These are phyloP conservation scores for Sicyos edulis DNA, from an alignment of 306 rosid species.

Conservation along the genomic window DNA sequence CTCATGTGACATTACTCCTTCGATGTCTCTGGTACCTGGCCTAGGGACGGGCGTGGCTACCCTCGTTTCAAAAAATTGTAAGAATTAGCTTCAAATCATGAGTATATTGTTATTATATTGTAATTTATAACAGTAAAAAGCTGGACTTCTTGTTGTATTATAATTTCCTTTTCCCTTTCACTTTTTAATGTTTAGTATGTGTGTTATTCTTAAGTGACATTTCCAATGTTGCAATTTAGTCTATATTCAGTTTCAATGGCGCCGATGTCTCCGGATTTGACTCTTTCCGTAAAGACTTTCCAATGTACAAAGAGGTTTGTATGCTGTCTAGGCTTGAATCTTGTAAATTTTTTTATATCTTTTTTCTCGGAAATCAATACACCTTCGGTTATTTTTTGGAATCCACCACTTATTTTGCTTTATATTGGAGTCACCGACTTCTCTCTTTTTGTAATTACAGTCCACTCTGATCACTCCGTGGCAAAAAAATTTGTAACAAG, in stretches of 20 bases:
- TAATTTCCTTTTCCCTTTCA: slow-evolving; percentile 1
- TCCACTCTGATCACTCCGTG: too few species aligned
- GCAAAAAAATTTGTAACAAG: too few species aligned
- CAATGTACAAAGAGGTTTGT: slow-evolving; percentile 74
- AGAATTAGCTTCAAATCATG: neutral
- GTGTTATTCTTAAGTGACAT: slow-evolving; percentile 24
- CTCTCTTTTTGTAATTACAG: too few species aligned
- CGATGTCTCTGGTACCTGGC: too few species aligned
- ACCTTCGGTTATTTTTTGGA: too few species aligned
- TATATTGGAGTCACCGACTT: too few species aligned
- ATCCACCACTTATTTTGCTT: too few species aligned
- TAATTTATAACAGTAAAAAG: neutral
- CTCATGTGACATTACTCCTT: too few species aligned
- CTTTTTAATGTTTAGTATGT: slow-evolving; percentile 10
- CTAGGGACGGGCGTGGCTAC: too few species aligned
- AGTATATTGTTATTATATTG: slow-evolving; percentile 5
- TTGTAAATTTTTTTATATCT: neutral
- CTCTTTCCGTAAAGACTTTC: slow-evolving; percentile 75
- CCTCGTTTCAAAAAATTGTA: too few species aligned
- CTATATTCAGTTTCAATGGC: slow-evolving; percentile 97
- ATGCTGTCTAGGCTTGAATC: slow-evolving; percentile 24
- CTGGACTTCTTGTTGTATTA: neutral
- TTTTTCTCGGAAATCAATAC: neutral
- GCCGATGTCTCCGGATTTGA: slow-evolving; percentile 85
- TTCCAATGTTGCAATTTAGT: slow-evolving; percentile 42